Percentiles rank a stretch among this genome's conserved stretches.
Evolutionary conservation across 495 filamentous ascomycete species (phyloP).

Genomic region (Penicillium salamii): DNA sequence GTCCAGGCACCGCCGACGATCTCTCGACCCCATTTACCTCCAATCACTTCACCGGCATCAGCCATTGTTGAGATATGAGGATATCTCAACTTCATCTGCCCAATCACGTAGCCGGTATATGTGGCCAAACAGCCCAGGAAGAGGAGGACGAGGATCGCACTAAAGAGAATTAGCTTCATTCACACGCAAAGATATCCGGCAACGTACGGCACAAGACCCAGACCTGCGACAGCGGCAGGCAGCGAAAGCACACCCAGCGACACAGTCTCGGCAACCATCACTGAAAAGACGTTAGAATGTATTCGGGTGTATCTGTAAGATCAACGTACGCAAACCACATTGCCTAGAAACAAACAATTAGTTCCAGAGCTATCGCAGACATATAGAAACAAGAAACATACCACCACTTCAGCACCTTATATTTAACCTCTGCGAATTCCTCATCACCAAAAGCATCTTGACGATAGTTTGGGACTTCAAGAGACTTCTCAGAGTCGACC

Average conservation of each 20-base stretch:
- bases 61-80: conserved; percentile 72
- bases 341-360: conserved; percentile 26
- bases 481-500: conserved; percentile 21
- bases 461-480: conserved; percentile 7
- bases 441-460: conserved; percentile 43
- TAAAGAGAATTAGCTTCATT: conserved; percentile 11
- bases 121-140: conserved; percentile 63
- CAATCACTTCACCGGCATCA: conserved; percentile 66
- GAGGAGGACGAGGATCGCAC: conserved; percentile 65
- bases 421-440: conserved; percentile 38
- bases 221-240: conserved; percentile 58
- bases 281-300: conserved; percentile 11
- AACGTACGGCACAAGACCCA: conserved; percentile 57
- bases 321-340: conserved; percentile 37
- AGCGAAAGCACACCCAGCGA: conserved; percentile 68
- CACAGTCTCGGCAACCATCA: conserved; percentile 73
- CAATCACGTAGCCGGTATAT: conserved; percentile 76
- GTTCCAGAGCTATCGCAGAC: too few species aligned
- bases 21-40: conserved; percentile 61
- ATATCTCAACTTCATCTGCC: conserved; percentile 70
- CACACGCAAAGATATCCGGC: too few species aligned
- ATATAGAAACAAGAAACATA: too few species aligned
- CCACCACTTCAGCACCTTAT: conserved; percentile 45
- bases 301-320: conserved; percentile 1
- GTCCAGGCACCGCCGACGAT: conserved; percentile 61